Evolutionary conservation across 257 asterid species (phyloP), one percentile per base, ranked within the genome.

Genomic region (Solanum sejunctum): DNA sequence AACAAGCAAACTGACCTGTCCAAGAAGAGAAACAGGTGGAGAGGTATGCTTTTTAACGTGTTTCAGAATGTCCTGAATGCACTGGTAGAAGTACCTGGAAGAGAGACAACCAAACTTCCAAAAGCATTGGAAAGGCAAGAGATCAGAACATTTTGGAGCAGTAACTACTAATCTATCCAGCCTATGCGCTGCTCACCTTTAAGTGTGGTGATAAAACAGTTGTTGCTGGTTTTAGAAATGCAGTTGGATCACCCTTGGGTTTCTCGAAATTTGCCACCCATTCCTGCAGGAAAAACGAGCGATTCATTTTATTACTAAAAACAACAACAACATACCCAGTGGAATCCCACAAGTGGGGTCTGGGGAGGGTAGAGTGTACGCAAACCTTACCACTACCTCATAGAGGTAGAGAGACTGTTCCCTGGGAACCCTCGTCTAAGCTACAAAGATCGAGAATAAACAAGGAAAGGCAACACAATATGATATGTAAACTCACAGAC

Each of bases 21-120:
- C 99, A 84, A 93, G 97, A 82, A 96, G 98, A 88, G 99, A 96
- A 86, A 96, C 98, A 66, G 99, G 99, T n/a, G 98, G 99, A 85
- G 94, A 91, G 20, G 98, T 95, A 89, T 96, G 98, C 81, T 69
- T 95, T 88, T 89, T 93, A 57, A 87, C 93, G 67, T 63, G 86
- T 86, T 90, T 91, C 84, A 91, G 94, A 82, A 95, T 93, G 84
- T 92, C 98, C 91, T 89, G 95, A 90, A 96, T 86, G 86, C 97
- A 93, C 86, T 93, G 98, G 92, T 95, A 96, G 91, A 96, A 95
- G 88, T 93, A 93, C 88, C 99, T 95, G 80, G 98, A 92, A 87
- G 99, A 96, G 45, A 96, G 93, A 90, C 99, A 96, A 12, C 99
- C 99, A 82, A 96, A 96, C 99, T 96, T 88, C 93, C 93, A 88